Evolutionary conservation across 78 protist genomes (phyloP).

Genomic region (Dictyostelium intermedium): DNA sequence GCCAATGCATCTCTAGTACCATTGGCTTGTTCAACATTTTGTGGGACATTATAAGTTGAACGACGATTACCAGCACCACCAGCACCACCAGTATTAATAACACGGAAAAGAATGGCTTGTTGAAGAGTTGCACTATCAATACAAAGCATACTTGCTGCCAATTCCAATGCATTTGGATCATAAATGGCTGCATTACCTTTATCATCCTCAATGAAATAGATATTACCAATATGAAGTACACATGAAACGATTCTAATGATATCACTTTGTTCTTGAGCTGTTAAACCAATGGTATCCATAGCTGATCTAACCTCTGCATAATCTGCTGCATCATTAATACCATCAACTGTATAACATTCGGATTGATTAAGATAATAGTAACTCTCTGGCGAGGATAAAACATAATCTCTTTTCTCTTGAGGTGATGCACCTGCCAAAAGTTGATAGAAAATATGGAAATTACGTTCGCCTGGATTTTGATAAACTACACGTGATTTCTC

Average conservation of each 20-base stretch:
- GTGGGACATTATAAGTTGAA: constrained; percentile 81
- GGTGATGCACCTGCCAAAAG: constrained; percentile 81
- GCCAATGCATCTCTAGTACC: constrained; percentile 91
- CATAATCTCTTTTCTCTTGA: constrained; percentile 39
- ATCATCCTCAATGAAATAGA: constrained; percentile 84
- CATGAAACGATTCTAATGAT: constrained; percentile 73
- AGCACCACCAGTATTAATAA: constrained; percentile 80
- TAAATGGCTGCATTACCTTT: constrained; percentile 81
- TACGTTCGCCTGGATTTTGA: constrained; percentile 90
- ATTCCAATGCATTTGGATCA: constrained; percentile 73
- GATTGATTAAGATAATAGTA: constrained; percentile 80
- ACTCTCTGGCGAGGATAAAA: constrained; percentile 73
- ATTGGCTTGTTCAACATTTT: constrained; percentile 86
- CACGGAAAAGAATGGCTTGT: constrained; percentile 78
- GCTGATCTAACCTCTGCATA: constrained; percentile 66
- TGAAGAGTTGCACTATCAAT: constrained; percentile 75
- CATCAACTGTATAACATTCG: constrained; percentile 75
- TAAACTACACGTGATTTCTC: constrained; percentile 91
- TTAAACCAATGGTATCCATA: constrained; percentile 76
- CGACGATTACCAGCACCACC: constrained; percentile 79
- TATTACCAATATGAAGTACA: constrained; percentile 85
- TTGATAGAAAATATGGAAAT: constrained; percentile 95
- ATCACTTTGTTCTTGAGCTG: constrained; percentile 56
- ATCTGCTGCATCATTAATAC: constrained; percentile 77
- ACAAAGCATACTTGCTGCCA: constrained; percentile 74